These are phyloP conservation scores for Russula dissimulans DNA, from an alignment of 768 basidiomycete genomes.

Conservation along the genomic window DNA sequence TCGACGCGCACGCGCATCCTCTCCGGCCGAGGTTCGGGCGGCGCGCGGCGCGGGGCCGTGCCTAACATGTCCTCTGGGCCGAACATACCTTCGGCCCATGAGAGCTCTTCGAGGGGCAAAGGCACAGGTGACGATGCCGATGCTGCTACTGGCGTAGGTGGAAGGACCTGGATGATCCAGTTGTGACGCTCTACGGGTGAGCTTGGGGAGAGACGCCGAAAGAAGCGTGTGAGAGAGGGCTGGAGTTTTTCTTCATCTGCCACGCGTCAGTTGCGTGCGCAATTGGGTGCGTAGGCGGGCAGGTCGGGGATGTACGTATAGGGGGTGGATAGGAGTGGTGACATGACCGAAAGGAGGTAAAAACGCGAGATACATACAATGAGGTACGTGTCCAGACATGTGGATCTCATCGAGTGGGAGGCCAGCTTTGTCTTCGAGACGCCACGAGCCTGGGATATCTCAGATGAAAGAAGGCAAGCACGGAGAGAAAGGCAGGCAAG, in stretches of 20 bases:
- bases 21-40: constrained; percentile 24
- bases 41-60: not conserved
- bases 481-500: not conserved
- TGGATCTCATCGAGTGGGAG: constrained; percentile 66
- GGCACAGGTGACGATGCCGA: constrained; percentile 4
- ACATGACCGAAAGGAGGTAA: not conserved
- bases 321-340: not conserved
- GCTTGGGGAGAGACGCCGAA: constrained; percentile 54
- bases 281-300: too few species aligned
- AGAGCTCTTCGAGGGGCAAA: constrained; percentile 47
- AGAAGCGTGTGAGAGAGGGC: constrained; percentile 58
- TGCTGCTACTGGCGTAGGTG: constrained; percentile 20
- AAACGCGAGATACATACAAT: constrained; percentile 38
- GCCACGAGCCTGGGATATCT: constrained; percentile 52
- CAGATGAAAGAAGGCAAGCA: not conserved
- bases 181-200: constrained; percentile 68
- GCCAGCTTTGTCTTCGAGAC: constrained; percentile 68
- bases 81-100: constrained; percentile 48
- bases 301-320: not conserved
- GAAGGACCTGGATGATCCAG: constrained; percentile 41
- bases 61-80: constrained; percentile 43
- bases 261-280: not conserved
- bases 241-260: constrained; percentile 55
- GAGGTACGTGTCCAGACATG: constrained; percentile 57
- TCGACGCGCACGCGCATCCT: constrained; percentile 50